Conservation (phyloP, 192 early-diverging fungal genomes). For the Phycomyces nitens region DNA sequence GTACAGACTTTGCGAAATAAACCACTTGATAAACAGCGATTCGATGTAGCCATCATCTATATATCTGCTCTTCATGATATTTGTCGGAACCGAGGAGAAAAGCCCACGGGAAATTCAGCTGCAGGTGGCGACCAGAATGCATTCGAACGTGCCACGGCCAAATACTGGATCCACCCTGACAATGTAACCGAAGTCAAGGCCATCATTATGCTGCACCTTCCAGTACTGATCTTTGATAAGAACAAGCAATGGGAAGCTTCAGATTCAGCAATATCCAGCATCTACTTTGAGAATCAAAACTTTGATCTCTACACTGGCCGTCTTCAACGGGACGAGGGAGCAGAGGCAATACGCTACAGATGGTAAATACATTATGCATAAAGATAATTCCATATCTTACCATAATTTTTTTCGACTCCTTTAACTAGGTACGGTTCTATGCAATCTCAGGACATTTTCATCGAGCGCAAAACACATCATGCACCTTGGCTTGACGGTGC, state of each 20-base stretch:
- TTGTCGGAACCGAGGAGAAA: constrained; percentile 49
- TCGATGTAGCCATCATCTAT: constrained; percentile 82
- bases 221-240: constrained; percentile 45
- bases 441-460: constrained; percentile 20
- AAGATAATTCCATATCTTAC: background rate
- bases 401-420: constrained; percentile 6
- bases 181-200: constrained; percentile 39
- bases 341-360: constrained; percentile 36
- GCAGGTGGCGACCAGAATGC: constrained; percentile 37
- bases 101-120: constrained; percentile 22
- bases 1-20: constrained; percentile 69
- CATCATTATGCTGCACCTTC: constrained; percentile 35
- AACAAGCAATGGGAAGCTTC: constrained; percentile 44
- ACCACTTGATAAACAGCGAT: constrained; percentile 83
- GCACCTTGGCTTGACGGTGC: constrained; percentile 34
- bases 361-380: constrained; percentile 53
- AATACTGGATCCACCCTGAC: constrained; percentile 42
- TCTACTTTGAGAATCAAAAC: constrained; percentile 35
- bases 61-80: constrained; percentile 80
- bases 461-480: constrained; percentile 37
- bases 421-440: constrained; percentile 26
- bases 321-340: constrained; percentile 30
- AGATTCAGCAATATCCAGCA: constrained; percentile 34
- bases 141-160: constrained; percentile 80
- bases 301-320: constrained; percentile 35